Evolutionary conservation across 176 grass and related monocot genomes (phyloP), one percentile per base, ranked within the genome.

Genomic region (Hsuehochloa calcarea): DNA sequence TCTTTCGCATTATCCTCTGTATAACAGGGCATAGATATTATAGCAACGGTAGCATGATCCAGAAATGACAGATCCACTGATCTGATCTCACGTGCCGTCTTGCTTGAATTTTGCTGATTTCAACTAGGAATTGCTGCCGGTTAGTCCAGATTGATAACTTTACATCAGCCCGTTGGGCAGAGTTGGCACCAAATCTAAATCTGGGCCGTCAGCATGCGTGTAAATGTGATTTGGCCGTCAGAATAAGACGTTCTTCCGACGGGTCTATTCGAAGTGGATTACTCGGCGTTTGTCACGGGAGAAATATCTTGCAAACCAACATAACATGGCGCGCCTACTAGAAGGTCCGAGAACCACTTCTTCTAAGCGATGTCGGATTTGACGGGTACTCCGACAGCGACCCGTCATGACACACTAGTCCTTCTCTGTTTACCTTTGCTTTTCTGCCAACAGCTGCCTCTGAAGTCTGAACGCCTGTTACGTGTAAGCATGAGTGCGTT

Each of bases 271-370:
- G 37, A 65, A 26, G 54, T 82, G 38, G 61, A 43, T 61, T 10
- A 20, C 63, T 20, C 40, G 4, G 27, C n/a, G 39, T 68, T 51
- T 63, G 40, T 13, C 10, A 61, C 68, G 26, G 11, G 23, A 14
- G n/a, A 68, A 54, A 81, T 68, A 54, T 81, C 47, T 68, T 7
- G 65, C 31, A 4, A 22, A 22, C 52, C 1, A 20, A 4, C 45
- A 3, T 0, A 20, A 47, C 2, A 23, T 69, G 38, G 60, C 9
- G 75, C 75, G 52, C 54, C 76, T 79, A 39, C 84, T 80, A 52
- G 76, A 80, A 72, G 84, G 29, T 72, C 17, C 74, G 19, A 50
- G 5, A 62, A 27, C 51, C 74, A 17, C 84, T 72, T 27, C 54
- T 38, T 79, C 20, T 10, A 63, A 40, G 84, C 65, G 13, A 62